Evolutionary conservation across 1,284 basidiomycete genomes (phyloP), one percentile per base, ranked within the genome.

Genomic region (Pascua sp.): DNA sequence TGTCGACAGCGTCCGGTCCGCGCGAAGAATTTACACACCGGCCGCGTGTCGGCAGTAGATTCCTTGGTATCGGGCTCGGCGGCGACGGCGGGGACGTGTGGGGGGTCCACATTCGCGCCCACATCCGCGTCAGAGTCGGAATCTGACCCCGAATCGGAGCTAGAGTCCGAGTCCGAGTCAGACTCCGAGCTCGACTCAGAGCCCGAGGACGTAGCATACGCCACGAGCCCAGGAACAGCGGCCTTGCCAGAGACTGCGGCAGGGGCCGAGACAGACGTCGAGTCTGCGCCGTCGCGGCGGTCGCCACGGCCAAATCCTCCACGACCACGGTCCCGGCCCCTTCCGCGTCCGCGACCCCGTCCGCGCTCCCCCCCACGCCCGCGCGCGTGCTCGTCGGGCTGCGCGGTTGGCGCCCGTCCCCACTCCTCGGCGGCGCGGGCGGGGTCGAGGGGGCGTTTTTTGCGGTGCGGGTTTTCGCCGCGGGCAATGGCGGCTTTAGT

Each of bases 401-500:
- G 42, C 36, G 52, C 43, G n/a, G 55, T 18, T 5, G 49, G 24
- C 39, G 59, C 55, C 12, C 70, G 54, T 0, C 73, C 73, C 73
- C 73, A 76, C 45, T 76, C 73, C 56, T 76, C 73, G 0, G 73
- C 73, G 18, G 60, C 51, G 9, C 65, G 52, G 13, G 73, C 72
- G 1, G 73, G 63, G 56, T 74, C 69, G 13, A 59, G 17, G 47
- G 60, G 48, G 54, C 57, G 17, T 62, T 40, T 13, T 67, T 41
- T 68, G 57, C 13, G 56, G 71, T 32, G 24, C 57, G 53, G 80
- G 38, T 91, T 77, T 70, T 92, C 87, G 1, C 91, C 92, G 46
- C 89, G 83, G 16, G 85, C 85, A 40, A 85, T 77, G 5, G 91
- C 90, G 60, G 91, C 89, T 56, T 86, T 82, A 81, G 77, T 72